A percentile compares a stretch with the other conserved stretches of the same genome.
phyloP scores from a whole-genome alignment of 371 early-diverging fungal genomes.

The Entomophthora muscae region DNA sequence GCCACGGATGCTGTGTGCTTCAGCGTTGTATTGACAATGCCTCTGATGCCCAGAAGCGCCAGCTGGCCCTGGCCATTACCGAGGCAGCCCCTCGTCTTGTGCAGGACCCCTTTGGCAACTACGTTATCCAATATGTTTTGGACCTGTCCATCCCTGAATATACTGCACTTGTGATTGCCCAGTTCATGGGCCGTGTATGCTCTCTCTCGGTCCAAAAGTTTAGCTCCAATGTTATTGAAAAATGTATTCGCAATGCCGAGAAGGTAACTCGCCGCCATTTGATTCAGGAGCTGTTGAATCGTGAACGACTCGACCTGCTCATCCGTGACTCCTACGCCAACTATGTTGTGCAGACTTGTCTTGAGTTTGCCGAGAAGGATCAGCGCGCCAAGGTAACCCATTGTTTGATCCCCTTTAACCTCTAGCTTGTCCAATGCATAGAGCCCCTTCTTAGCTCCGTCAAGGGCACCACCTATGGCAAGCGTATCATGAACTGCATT shows the following conservation, averaged over 20 bases:
- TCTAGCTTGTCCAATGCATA: slow-evolving; percentile 11
- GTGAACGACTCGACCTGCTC: slow-evolving; percentile 43
- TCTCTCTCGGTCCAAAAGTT: slow-evolving; percentile 74
- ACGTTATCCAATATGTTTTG: slow-evolving; percentile 92
- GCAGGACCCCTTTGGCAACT: slow-evolving; percentile 93
- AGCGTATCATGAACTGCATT: slow-evolving; percentile 1
- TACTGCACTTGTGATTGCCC: neutral
- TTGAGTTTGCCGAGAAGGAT: slow-evolving; percentile 61
- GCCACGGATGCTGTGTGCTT: slow-evolving; percentile 95
- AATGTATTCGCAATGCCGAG: slow-evolving; percentile 72
- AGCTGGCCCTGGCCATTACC: slow-evolving; percentile 58
- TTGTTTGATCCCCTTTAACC: neutral
- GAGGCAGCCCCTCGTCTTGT: slow-evolving; percentile 60
- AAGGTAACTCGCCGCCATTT: slow-evolving; percentile 41
- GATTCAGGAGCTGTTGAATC: slow-evolving; percentile 54
- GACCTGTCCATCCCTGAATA: slow-evolving; percentile 40
- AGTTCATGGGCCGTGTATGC: slow-evolving; percentile 65
- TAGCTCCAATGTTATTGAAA: slow-evolving; percentile 85
- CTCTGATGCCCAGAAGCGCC: slow-evolving; percentile 42
- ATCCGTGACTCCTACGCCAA: slow-evolving; percentile 78
- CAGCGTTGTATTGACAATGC: slow-evolving; percentile 92
- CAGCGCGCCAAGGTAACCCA: slow-evolving; percentile 29
- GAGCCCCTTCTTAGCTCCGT: neutral
- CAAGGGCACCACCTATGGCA: neutral
- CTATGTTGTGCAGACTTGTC: slow-evolving; percentile 79